Evolutionary conservation across 257 asterid genomes (phyloP).

Genomic region (Rhazya stricta): DNA sequence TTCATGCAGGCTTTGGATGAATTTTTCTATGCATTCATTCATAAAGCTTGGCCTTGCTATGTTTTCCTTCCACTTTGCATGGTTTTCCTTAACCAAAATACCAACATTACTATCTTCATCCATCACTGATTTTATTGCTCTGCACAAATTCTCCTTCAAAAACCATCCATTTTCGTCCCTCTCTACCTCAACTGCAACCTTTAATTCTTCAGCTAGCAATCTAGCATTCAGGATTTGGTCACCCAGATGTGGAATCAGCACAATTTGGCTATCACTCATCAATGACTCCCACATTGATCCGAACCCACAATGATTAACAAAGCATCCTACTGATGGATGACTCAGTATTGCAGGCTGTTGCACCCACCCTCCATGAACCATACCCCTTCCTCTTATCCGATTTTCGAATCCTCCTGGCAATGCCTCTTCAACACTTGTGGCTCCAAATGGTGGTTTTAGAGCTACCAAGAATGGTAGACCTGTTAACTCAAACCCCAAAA

Average conservation of each 20-base stretch:
- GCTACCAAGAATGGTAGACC: slow-evolving; percentile 63
- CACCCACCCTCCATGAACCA: slow-evolving; percentile 67
- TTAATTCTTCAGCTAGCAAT: slow-evolving; percentile 53
- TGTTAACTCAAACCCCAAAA: slow-evolving; percentile 66
- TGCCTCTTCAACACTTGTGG: slow-evolving; percentile 49
- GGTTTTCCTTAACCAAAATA: slow-evolving; percentile 39
- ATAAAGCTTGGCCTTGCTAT: slow-evolving; percentile 33
- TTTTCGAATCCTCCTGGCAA: slow-evolving; percentile 72
- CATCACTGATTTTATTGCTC: slow-evolving; percentile 48
- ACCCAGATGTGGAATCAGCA: slow-evolving; percentile 58
- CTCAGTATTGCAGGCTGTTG: slow-evolving; percentile 58
- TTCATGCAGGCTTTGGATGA: slow-evolving; percentile 40
- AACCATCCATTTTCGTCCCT: slow-evolving; percentile 64
- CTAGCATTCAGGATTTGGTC: slow-evolving; percentile 71
- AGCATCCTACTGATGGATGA: slow-evolving; percentile 79
- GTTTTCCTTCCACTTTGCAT: slow-evolving; percentile 48
- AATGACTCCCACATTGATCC: slow-evolving; percentile 93
- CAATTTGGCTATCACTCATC: slow-evolving; percentile 57
- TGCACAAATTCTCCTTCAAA: slow-evolving; percentile 52
- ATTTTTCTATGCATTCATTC: slow-evolving; percentile 45
- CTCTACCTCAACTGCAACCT: slow-evolving; percentile 79
- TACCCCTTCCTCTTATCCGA: slow-evolving; percentile 48
- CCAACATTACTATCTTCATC: slow-evolving; percentile 51
- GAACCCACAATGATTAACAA: slow-evolving; percentile 82
- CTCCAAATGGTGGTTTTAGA: slow-evolving; percentile 54